A percentile compares a stretch with the other conserved stretches of the same genome.
These are phyloP conservation scores for Tylopilus intermedius DNA, from an alignment of 768 basidiomycete species.

Conservation along the genomic window DNA sequence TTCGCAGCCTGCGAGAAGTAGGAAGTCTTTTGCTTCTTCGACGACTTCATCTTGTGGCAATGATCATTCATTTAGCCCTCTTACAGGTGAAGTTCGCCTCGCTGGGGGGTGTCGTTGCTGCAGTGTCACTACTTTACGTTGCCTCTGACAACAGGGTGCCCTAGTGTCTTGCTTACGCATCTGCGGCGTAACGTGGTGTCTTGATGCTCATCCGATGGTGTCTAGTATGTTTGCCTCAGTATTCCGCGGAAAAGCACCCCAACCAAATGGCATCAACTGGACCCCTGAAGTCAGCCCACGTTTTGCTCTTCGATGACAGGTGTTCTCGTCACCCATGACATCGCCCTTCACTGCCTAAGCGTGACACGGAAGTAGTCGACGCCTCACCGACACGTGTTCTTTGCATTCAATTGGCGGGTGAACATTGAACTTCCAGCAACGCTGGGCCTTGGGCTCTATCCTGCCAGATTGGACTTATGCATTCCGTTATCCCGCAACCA, in stretches of 20 bases:
- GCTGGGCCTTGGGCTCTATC: background rate
- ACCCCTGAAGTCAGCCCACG: constrained; percentile 2
- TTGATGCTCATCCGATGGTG: constrained; percentile 12
- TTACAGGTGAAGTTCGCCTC: constrained; percentile 2
- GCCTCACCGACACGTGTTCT: constrained; percentile 8
- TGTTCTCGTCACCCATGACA: background rate
- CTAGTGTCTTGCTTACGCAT: constrained; percentile 12
- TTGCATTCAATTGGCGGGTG: constrained; percentile 2
- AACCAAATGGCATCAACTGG: constrained; percentile 5
- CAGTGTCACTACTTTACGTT: constrained; percentile 13
- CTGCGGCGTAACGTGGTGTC: constrained; percentile 6
- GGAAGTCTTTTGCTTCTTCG: background rate
- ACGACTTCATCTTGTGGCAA: constrained; percentile 13
- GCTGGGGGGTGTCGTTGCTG: constrained; percentile 2
- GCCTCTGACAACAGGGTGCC: constrained; percentile 1
- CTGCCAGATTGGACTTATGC: constrained; percentile 5
- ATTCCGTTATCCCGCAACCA: constrained; percentile 4
- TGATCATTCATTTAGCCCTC: constrained; percentile 8
- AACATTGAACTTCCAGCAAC: background rate
- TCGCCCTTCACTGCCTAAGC: background rate
- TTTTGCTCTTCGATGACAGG: background rate
- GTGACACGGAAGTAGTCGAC: background rate
- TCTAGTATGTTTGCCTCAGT: background rate
- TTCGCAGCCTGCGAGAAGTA: background rate
- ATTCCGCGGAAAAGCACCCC: constrained; percentile 16